Base-by-base conservation (phyloP, 1,139 yeast species). In the Yamadazyma jaroonii region DNA sequence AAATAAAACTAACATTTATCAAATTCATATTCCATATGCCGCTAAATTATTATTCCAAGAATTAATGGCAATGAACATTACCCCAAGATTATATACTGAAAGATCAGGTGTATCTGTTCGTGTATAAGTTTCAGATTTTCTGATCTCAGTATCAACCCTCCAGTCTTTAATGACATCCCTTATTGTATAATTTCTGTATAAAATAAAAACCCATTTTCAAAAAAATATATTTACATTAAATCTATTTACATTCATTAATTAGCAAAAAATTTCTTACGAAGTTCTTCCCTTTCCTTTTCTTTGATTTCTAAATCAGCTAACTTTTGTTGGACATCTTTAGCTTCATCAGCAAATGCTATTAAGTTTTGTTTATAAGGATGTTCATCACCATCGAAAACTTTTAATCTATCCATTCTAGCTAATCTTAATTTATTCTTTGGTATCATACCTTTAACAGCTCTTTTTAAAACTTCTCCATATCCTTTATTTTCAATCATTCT, bases 11-110 rank as follows among this genome's bases (percentile, higher is more conserved):
- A 94, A 92, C 65, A 92, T 92, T 57, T 92, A 88, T 65, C 99
- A 92, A 72, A 86, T 90, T 48, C 96, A 92, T 60, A 86, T 92
- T 57, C 97, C 97, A 34, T 92, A 92, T 63, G 98, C 98, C 35
- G 97, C 97, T 39, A 90, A 90, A 67, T 75, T 90, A 57, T 69
- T 90, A 58, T 92, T 90, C 87, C 98, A 90, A 70, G 98, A 92
- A 69, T 77, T 92, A 57, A 90, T 92, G 97, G 96, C 97, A 29
- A 92, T 92, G 98, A 92, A 92, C 62, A 90, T 92, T 49, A 79
- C 92, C 23, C 94, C 94, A 44, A 81, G 95, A 69, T 65, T 84
- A 61, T 84, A 84, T 59, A 84, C 95, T 22, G 90, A 81, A 48
- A 61, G 77, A 44, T 67, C 74, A 9, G 77, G 74, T 9, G 59